Evolutionary conservation across 352 stramenopile species (phyloP), one percentile per base, ranked within the genome.

Genomic region (Globisporangium emineosum): DNA sequence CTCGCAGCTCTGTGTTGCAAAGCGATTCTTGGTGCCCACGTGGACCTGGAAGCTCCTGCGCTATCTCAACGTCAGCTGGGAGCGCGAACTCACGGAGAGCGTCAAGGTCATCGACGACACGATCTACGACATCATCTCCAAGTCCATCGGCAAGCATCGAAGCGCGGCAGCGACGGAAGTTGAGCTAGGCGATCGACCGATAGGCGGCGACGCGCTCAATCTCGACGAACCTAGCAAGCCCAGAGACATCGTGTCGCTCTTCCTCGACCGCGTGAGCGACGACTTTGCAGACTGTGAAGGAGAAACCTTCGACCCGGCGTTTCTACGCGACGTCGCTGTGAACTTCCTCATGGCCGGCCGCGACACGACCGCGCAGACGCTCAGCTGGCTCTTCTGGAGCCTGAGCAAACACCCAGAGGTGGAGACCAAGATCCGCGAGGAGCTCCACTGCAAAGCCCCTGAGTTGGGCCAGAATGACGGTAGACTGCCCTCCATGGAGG

Each of bases 341-440:
- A 93, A 82, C 49, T 90, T 95, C 66, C 56, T 96, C 15, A 72
- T 96, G 42, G 84, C 86, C 40, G 88, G 88, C 5, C 73, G 88
- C 8, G 88, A 96, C 68, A 91, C 88, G 0, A 93, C 83, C 0
- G 84, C 88, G 15, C 83, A 88, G 35, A 71, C 83, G 10, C 64
- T 96, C 1, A 75, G 67, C 9, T 96, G 88, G 88, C 78, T 93
- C 64, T 86, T 93, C 54, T 73, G 73, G 60, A 71, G 72, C 49
- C 57, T 96, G 1, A 72, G 49, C 17, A 65, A 75, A 23, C 71
- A 93, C 54, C 88, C 83, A 3, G 58, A 75, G 0, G 83, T 92
- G 0, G 67, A 80, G 27, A 9, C 50, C 9, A 80, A 81, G 54
- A 70, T 91, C 19, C 69, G 71, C 7, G 54, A 64, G 40, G 84